Evolutionary conservation across 2,329 filamentous ascomycete species (phyloP), one percentile per base, ranked within the genome.

Genomic region (Calonectria crousiana): DNA sequence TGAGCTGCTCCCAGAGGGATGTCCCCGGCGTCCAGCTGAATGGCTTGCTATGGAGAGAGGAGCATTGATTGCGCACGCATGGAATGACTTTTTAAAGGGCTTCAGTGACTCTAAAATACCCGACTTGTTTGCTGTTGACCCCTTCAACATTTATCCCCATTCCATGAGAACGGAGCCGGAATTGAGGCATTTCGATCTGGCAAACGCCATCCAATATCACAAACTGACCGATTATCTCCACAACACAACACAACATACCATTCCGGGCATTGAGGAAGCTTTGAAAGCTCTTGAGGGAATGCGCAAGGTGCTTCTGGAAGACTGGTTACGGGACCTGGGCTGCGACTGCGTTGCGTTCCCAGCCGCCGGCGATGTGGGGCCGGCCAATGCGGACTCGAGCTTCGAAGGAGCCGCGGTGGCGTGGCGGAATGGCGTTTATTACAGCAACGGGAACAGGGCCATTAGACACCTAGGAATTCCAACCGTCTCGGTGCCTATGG

Each of bases 381-480:
- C 82, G 9, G 87, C 88, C 6, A 84, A 91, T 78, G 80, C 88
- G 0, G 89, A 91, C 77, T 75, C 78, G 0, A 81, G 82, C 47
- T 70, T 78, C 0, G 69, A 67, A 1, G 73, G 72, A 0, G 79
- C 77, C 13, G 20, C 52, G 0, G 51, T 71, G 41, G 80, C 78
- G 4, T 76, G 79, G 73, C 72, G 72, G 0, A 79, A 91, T 62
- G 90, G 90, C 0, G 86, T 91, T 6, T 86, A 86, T 51, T 91
- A 90, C 72, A 87, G 85, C 0, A 89, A 91, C 69, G 89, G 89
- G 0, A 90, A 90, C 67, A 82, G 88, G 2, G 87, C 87, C 0
- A 82, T 92, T 1, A 83, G 89, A 14, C 89, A 91, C 69, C 82
- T 91, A 2, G 90, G 90, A 0, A 85, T 91, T 0, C 90, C 90